These are phyloP conservation scores for Cladobotryum protrusum DNA, from an alignment of 2,329 filamentous ascomycete genomes.

Conservation along the genomic window DNA sequence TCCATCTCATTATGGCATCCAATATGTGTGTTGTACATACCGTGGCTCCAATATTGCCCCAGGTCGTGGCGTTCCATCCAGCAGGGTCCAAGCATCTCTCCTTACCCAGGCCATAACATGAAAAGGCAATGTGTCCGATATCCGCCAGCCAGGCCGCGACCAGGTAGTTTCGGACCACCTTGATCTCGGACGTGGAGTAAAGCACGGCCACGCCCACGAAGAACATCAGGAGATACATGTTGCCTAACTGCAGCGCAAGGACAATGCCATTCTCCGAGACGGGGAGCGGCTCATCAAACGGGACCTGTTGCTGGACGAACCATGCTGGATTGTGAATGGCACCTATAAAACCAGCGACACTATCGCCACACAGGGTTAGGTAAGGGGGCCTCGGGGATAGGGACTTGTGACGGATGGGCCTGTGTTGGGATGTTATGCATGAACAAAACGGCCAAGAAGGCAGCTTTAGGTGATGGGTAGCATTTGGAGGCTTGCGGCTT, in stretches of 20 bases:
- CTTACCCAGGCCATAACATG: constrained; percentile 51
- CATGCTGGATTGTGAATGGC: constrained; percentile 51
- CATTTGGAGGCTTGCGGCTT: background rate
- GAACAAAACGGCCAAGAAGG: background rate
- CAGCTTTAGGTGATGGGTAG: background rate
- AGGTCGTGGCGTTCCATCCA: constrained; percentile 64
- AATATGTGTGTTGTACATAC: constrained; percentile 31
- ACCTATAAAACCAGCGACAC: constrained; percentile 52
- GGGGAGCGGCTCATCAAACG: constrained; percentile 28
- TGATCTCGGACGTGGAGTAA: constrained; percentile 57
- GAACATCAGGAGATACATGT: constrained; percentile 60
- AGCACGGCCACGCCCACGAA: constrained; percentile 59
- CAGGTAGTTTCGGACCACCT: constrained; percentile 61
- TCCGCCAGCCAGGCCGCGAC: constrained; percentile 60
- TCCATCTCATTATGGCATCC: background rate
- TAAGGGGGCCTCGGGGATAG: background rate
- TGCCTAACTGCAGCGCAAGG: constrained; percentile 63
- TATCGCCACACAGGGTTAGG: constrained; percentile 24
- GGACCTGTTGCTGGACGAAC: constrained; percentile 60
- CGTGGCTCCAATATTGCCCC: constrained; percentile 65
- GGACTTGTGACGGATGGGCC: background rate
- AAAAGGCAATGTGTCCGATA: constrained; percentile 60
- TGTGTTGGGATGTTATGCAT: background rate
- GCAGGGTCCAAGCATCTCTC: constrained; percentile 45
- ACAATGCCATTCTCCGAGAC: constrained; percentile 44